Conservation (phyloP, 2,329 filamentous ascomycete genomes). For the Penicillium brasilianum region DNA sequence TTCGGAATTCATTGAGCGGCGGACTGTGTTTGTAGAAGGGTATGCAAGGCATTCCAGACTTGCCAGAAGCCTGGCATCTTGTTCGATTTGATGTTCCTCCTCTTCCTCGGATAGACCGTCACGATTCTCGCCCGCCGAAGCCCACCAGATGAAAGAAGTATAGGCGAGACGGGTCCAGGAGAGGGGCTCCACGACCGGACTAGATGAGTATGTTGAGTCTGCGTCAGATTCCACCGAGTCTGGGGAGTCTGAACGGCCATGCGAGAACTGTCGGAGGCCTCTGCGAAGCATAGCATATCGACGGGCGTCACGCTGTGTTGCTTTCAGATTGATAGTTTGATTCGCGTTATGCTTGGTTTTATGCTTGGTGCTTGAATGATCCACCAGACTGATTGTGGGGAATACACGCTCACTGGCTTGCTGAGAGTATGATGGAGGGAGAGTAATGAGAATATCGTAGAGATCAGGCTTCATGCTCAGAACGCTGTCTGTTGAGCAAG, state of each 20-base stretch:
- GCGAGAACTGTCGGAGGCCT: constrained; percentile 57
- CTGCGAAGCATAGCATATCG: constrained; percentile 73
- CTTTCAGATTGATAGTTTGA: constrained; percentile 62
- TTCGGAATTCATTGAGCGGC: constrained; percentile 35
- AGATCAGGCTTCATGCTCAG: constrained; percentile 82
- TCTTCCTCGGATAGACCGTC: constrained; percentile 60
- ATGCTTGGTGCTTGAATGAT: constrained; percentile 61
- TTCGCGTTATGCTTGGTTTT: constrained; percentile 48
- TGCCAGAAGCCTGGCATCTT: constrained; percentile 49
- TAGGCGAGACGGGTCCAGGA: constrained; percentile 67
- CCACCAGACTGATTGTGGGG: constrained; percentile 71
- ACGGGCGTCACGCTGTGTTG: constrained; percentile 86
- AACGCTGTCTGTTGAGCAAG: constrained; percentile 94
- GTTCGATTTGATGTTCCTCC: constrained; percentile 52
- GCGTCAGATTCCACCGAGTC: constrained; percentile 42
- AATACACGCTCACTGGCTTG: constrained; percentile 68
- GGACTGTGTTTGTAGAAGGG: constrained; percentile 29
- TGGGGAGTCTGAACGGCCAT: constrained; percentile 30
- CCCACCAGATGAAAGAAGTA: constrained; percentile 70
- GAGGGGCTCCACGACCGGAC: constrained; percentile 58
- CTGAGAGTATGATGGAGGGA: constrained; percentile 68
- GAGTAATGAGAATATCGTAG: constrained; percentile 86
- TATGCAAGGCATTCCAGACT: constrained; percentile 43
- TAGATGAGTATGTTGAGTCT: constrained; percentile 50
- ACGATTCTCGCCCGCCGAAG: constrained; percentile 65